These are phyloP conservation scores for Penicillium lagena DNA, from an alignment of 495 filamentous ascomycete genomes.

Conservation along the genomic window DNA sequence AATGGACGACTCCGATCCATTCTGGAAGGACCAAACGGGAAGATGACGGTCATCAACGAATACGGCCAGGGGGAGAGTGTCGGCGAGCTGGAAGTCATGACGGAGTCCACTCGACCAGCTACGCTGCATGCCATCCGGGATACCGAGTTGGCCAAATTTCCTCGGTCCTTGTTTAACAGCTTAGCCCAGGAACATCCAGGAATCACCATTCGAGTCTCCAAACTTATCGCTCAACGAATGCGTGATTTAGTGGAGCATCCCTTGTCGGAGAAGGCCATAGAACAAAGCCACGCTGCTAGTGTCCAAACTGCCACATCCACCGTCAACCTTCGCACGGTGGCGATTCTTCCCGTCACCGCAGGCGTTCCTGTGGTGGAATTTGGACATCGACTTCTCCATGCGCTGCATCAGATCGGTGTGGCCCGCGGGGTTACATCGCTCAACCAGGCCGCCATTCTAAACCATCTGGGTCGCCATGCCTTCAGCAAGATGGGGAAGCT, in stretches of 20 bases:
- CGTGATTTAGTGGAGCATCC: conserved; percentile 77
- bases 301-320: conserved; percentile 75
- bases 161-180: conserved; percentile 94
- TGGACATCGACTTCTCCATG: conserved; percentile 79
- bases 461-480: conserved; percentile 89
- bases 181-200: conserved; percentile 94
- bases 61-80: conserved; percentile 97
- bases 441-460: conserved; percentile 88
- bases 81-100: conserved; percentile 94
- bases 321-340: conserved; percentile 86
- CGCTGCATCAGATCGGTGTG: conserved; percentile 80
- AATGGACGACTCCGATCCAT: conserved; percentile 84
- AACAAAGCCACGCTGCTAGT: conserved; percentile 49
- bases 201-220: conserved; percentile 98
- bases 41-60: conserved; percentile 85
- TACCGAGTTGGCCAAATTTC: conserved; percentile 93
- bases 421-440: conserved; percentile 85
- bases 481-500: conserved; percentile 97
- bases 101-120: conserved; percentile 80
- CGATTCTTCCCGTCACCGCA: conserved; percentile 82
- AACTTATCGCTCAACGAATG: conserved; percentile 96
- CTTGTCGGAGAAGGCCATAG: conserved; percentile 56
- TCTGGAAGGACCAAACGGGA: conserved; percentile 67
- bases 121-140: conserved; percentile 95
- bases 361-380: conserved; percentile 95